phyloP scores from a whole-genome alignment of 306 rosid species.

The Vigna radiata region DNA sequence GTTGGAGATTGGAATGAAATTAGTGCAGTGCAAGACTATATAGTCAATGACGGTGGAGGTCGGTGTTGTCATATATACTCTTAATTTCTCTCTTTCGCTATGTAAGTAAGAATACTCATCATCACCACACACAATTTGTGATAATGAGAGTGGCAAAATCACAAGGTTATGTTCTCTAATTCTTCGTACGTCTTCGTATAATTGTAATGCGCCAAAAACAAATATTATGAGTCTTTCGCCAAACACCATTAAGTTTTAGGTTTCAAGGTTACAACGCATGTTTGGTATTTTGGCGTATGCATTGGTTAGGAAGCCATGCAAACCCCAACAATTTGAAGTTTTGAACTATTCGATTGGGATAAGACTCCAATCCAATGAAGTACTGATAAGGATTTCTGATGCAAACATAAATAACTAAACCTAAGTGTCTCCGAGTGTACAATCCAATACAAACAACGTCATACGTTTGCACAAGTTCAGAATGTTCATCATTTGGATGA shows the following conservation, averaged over 20 bases:
- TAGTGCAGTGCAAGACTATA: slow-evolving; percentile 17
- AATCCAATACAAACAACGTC: background rate
- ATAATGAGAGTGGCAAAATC: background rate
- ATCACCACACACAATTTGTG: background rate
- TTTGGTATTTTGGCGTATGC: slow-evolving; percentile 24
- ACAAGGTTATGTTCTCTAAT: background rate
- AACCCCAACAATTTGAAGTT: background rate
- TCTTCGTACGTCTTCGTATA: background rate
- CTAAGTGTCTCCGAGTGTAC: background rate
- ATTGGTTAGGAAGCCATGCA: slow-evolving; percentile 21
- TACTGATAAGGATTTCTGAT: background rate
- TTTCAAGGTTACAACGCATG: slow-evolving; percentile 12
- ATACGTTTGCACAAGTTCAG: slow-evolving; percentile 9
- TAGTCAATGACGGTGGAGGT: slow-evolving; percentile 54
- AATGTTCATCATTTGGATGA: slow-evolving; percentile 8
- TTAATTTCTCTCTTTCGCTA: background rate
- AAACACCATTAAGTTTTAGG: background rate
- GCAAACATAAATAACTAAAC: slow-evolving; percentile 8
- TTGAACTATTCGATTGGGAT: slow-evolving; percentile 25
- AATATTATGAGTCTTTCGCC: background rate
- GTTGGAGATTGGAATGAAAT: slow-evolving; percentile 34
- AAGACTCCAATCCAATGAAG: slow-evolving; percentile 11
- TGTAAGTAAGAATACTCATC: too few species aligned
- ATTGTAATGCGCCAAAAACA: slow-evolving; percentile 9
- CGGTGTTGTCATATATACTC: slow-evolving; percentile 38